A percentile compares a stretch with the other conserved stretches of the same genome.
These are phyloP conservation scores for Rusavskia elegans DNA, from an alignment of 495 filamentous ascomycete genomes.

Conservation along the genomic window DNA sequence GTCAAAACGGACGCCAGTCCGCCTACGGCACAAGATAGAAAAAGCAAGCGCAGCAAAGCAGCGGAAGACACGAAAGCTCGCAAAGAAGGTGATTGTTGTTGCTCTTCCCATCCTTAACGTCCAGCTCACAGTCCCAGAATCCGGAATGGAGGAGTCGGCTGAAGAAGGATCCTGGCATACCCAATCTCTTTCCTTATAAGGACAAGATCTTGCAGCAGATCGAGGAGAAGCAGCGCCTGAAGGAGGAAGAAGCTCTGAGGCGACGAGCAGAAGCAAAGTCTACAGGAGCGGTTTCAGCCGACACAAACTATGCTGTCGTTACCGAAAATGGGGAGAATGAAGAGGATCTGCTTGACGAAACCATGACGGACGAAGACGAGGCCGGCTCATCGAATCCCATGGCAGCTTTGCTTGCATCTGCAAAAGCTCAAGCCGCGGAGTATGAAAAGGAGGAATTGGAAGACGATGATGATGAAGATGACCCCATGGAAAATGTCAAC, in stretches of 20 bases:
- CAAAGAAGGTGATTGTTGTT: slow-evolving; percentile 47
- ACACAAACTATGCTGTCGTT: slow-evolving; percentile 35
- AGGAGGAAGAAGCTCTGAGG: slow-evolving; percentile 59
- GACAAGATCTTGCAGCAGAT: slow-evolving; percentile 88
- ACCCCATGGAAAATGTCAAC: slow-evolving; percentile 43
- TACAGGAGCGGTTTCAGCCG: slow-evolving; percentile 28
- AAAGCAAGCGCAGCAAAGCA: slow-evolving; percentile 86
- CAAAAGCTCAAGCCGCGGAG: slow-evolving; percentile 66
- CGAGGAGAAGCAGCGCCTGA: slow-evolving; percentile 67
- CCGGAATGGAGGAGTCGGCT: slow-evolving; percentile 84
- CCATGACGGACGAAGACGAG: slow-evolving; percentile 33
- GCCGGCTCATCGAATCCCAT: slow-evolving; percentile 66
- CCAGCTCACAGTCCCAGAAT: slow-evolving; percentile 35
- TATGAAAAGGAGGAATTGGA: slow-evolving; percentile 41
- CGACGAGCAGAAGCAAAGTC: slow-evolving; percentile 34
- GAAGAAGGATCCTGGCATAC: slow-evolving; percentile 95
- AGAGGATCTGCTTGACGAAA: slow-evolving; percentile 31
- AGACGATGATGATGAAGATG: slow-evolving; percentile 38
- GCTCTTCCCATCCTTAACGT: neutral
- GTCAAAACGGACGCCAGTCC: slow-evolving; percentile 81
- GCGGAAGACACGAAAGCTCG: slow-evolving; percentile 70
- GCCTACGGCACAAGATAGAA: slow-evolving; percentile 87
- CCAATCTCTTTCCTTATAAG: slow-evolving; percentile 95
- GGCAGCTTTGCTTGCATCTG: slow-evolving; percentile 85
- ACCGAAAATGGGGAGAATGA: slow-evolving; percentile 20